Percentiles rank a stretch among this genome's conserved stretches.
Conservation (phyloP, 257 asterid species). For the Euphrasia confusa region DNA sequence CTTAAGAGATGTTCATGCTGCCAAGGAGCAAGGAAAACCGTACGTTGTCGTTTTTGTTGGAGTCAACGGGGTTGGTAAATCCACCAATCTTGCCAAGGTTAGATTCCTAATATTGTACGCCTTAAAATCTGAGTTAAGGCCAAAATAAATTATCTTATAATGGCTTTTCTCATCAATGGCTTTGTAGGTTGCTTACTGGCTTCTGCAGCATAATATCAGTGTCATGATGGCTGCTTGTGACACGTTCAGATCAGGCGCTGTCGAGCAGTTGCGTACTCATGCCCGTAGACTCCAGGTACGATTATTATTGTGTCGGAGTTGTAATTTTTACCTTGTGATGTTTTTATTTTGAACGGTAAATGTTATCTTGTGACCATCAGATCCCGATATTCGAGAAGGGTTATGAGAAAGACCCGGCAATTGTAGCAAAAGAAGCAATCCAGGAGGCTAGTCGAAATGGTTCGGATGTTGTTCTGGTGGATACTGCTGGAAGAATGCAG, state of each 20-base stretch:
- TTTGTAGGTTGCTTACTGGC: conserved; percentile 94
- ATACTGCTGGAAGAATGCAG: conserved; percentile 99
- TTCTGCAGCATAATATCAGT: conserved; percentile 69
- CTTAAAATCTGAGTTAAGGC: background rate
- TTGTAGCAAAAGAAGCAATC: conserved; percentile 96
- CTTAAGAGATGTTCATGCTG: conserved; percentile 90
- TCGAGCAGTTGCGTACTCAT: conserved; percentile 97
- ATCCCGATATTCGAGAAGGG: conserved; percentile 95
- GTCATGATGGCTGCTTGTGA: conserved; percentile 99
- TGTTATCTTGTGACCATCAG: background rate
- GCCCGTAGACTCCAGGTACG: conserved; percentile 58
- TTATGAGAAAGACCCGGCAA: conserved; percentile 95
- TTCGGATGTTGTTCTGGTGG: conserved; percentile 95
- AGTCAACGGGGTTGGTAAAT: conserved; percentile 97
- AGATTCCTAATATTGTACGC: background rate
- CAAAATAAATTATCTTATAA: background rate
- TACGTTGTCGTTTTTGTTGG: conserved; percentile 98
- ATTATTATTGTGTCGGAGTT: background rate
- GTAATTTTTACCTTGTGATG: background rate
- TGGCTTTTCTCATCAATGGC: conserved; percentile 17
- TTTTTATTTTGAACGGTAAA: background rate
- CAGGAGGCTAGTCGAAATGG: conserved; percentile 87
- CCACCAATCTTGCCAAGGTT: conserved; percentile 92
- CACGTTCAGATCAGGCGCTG: conserved; percentile 99
- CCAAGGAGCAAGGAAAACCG: conserved; percentile 90